Evolutionary conservation across 2,329 filamentous ascomycete species (phyloP).

Genomic region (Paracoccidioides lutzii): DNA sequence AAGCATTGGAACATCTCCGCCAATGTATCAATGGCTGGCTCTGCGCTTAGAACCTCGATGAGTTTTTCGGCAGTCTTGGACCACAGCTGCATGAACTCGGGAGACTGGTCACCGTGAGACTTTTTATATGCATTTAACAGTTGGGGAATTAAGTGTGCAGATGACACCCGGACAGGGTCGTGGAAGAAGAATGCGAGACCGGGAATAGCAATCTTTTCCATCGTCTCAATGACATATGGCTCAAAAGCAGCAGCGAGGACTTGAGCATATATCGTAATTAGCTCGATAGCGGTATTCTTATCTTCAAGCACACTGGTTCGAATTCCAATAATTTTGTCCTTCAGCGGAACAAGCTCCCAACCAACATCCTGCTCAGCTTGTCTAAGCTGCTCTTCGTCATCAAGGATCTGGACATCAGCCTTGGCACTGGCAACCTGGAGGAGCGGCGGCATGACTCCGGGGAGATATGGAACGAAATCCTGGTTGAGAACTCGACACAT

Average conservation of each 20-base stretch:
- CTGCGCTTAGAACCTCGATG: conserved; percentile 81
- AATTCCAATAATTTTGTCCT: conserved; percentile 97
- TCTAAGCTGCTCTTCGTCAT: conserved; percentile 88
- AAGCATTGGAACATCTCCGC: conserved; percentile 99
- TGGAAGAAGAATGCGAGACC: conserved; percentile 98
- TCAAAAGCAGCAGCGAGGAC: conserved; percentile 89
- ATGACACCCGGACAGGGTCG: conserved; percentile 88
- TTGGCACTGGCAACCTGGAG: conserved; percentile 85
- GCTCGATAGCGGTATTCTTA: conserved; percentile 98
- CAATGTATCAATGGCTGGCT: conserved; percentile 89
- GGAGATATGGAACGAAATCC: conserved; percentile 86
- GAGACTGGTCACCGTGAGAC: conserved; percentile 67
- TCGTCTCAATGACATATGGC: conserved; percentile 79
- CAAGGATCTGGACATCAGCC: conserved; percentile 90
- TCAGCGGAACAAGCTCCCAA: conserved; percentile 93
- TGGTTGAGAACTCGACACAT: conserved; percentile 90
- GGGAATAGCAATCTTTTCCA: conserved; percentile 91
- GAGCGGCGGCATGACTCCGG: conserved; percentile 86
- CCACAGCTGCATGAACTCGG: conserved; percentile 74
- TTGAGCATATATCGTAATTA: conserved; percentile 93
- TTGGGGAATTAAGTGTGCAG: conserved; percentile 86
- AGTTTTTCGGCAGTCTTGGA: conserved; percentile 74
- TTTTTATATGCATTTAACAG: conserved; percentile 91
- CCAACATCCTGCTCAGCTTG: conserved; percentile 88
- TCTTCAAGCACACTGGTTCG: conserved; percentile 94